Percentiles rank a stretch among this genome's conserved stretches.
phyloP scores from a whole-genome alignment of 192 early-diverging fungal species.

The Rhizoclosmatium globosum region DNA sequence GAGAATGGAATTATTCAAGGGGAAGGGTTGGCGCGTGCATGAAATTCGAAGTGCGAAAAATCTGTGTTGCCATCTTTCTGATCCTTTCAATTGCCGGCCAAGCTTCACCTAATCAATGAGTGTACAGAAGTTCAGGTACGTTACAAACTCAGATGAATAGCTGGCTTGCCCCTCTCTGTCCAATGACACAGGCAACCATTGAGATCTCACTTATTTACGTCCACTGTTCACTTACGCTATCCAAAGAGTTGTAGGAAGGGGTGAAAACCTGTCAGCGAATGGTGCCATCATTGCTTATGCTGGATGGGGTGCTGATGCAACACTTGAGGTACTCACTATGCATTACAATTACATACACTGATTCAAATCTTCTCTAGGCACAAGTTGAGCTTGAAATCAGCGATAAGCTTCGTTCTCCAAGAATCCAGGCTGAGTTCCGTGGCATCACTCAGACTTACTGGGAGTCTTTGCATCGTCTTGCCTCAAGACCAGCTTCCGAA shows the following conservation, averaged over 20 bases:
- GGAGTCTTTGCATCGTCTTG: conserved; percentile 6
- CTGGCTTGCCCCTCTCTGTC: no score
- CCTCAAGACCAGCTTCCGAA: background rate
- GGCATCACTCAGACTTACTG: conserved; percentile 30
- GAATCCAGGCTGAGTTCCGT: conserved; percentile 27
- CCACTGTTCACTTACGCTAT: no score
- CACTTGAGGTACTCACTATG: no score
- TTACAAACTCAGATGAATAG: no score
- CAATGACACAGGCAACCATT: no score
- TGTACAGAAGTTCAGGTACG: no score
- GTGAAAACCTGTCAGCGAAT: background rate
- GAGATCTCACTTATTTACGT: no score
- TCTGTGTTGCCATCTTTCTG: no score
- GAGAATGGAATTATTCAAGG: background rate
- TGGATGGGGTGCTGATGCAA: background rate
- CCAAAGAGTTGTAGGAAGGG: conserved; percentile 3
- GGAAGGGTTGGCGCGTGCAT: no score
- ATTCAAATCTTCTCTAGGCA: background rate
- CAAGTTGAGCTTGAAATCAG: background rate
- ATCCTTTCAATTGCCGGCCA: no score
- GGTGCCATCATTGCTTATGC: conserved; percentile 1
- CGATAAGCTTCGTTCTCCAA: conserved; percentile 11
- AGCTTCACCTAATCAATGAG: no score
- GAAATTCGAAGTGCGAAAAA: no score
- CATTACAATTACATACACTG: background rate